Evolutionary conservation across 2,329 filamentous ascomycete species (phyloP), one percentile per base, ranked within the genome.

Genomic region (Colletotrichum salicis): DNA sequence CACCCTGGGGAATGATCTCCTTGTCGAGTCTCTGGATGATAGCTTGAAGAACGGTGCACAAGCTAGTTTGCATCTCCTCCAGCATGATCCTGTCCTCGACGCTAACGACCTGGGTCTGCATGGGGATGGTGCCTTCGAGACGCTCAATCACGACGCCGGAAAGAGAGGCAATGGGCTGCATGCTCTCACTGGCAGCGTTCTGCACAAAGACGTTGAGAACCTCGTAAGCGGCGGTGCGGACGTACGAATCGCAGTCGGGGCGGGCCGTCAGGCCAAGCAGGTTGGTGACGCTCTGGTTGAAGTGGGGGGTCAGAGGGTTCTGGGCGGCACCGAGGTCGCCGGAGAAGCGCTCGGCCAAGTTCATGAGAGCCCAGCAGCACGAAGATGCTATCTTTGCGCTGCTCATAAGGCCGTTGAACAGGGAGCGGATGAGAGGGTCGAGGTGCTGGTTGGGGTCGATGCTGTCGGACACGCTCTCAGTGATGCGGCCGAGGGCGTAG

Each of bases 351-450:
- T 99, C 96, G 12, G 96, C 96, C 80, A 99, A 86, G 84, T 98
- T 99, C 94, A 99, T 98, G 76, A 99, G 86, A 37, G 96, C 95
- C 96, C 97, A 98, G 86, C 96, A 99, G 90, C 96, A 98, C 35
- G 96, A 99, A 67, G 94, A 92, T 37, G 96, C 96, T 92, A 99
- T 99, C 89, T 97, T 98, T 72, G 95, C 93, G 81, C 93, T 96
- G 84, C 93, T 96, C 71, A 94, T 91, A 71, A 99, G 88, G 62
- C 96, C 96, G 76, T 92, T 91, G 86, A 99, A 99, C 11, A 99
- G 89, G 52, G 95, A 93, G 68, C 91, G 90, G 78, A 99, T 96
- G 74, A 99, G 87, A 24, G 93, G 90, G 74, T 95, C 93, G 5
- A 99, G 89, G 80, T 98, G 94, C 74, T 91, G 87, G 76, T 89